Conservation (phyloP, 2,329 filamentous ascomycete species). For the Xylariaceae sp. region DNA sequence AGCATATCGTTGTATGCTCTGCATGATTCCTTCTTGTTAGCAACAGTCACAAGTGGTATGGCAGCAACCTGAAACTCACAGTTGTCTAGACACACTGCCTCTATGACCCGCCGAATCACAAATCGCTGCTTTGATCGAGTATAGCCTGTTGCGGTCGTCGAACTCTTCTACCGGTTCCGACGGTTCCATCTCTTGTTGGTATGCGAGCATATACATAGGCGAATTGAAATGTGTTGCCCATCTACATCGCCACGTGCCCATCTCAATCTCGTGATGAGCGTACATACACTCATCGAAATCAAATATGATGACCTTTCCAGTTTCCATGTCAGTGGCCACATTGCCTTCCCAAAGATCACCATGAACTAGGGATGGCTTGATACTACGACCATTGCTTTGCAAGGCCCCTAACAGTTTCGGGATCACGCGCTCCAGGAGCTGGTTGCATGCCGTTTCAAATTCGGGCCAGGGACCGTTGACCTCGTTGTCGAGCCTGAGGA, state of each 20-base stretch:
- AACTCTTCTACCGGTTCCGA: conserved; percentile 19
- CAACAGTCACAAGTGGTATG: background rate
- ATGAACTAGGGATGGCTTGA: conserved; percentile 32
- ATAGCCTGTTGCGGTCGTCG: conserved; percentile 21
- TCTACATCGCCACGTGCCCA: conserved; percentile 15
- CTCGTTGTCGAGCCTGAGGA: conserved; percentile 20
- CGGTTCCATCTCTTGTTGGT: conserved; percentile 11
- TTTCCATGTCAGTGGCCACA: conserved; percentile 25
- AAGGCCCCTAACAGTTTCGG: conserved; percentile 28
- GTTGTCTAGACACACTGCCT: conserved; percentile 22
- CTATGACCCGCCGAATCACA: conserved; percentile 21
- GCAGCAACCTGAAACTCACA: conserved; percentile 18
- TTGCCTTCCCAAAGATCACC: conserved; percentile 35
- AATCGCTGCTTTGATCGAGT: conserved; percentile 16
- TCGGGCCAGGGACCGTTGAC: conserved; percentile 21
- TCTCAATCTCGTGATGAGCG: conserved; percentile 19
- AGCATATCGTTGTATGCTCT: conserved; percentile 37
- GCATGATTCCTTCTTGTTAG: background rate
- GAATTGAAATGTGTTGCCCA: conserved; percentile 18
- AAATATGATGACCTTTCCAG: conserved; percentile 29
- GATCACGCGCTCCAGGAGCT: conserved; percentile 13
- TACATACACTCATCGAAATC: conserved; percentile 20
- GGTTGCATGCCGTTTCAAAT: conserved; percentile 10
- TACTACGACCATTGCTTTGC: conserved; percentile 26
- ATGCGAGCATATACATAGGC: conserved; percentile 10